Conservation (phyloP, 2,329 filamentous ascomycete genomes). For the Trichoderma koningiopsis region DNA sequence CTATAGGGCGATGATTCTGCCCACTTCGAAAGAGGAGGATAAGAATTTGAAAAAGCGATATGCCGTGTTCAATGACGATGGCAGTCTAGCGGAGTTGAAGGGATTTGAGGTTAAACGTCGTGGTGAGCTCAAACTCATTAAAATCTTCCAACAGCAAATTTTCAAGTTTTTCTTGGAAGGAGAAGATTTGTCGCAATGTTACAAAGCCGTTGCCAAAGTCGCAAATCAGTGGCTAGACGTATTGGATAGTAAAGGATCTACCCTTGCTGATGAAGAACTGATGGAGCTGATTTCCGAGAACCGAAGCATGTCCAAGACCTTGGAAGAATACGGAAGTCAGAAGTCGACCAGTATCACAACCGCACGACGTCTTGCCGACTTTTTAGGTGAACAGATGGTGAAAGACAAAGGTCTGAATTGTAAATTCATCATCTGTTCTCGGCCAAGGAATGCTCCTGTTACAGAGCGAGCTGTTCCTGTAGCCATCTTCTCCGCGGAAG, state of each 20-base stretch:
- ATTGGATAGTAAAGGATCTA: constrained; percentile 81
- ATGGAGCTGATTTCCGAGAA: constrained; percentile 99
- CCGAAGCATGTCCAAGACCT: constrained; percentile 93
- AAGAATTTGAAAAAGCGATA: constrained; percentile 99
- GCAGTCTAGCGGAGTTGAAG: constrained; percentile 91
- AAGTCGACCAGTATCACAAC: constrained; percentile 99
- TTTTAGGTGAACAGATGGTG: constrained; percentile 96
- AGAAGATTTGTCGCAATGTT: constrained; percentile 82
- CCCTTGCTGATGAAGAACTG: constrained; percentile 91
- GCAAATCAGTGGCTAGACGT: constrained; percentile 98
- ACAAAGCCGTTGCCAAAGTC: constrained; percentile 87
- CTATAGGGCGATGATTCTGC: constrained; percentile 95
- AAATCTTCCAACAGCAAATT: constrained; percentile 98
- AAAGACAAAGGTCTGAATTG: constrained; percentile 99
- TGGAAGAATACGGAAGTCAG: constrained; percentile 93
- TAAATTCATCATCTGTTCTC: constrained; percentile 97
- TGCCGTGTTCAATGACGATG: constrained; percentile 98
- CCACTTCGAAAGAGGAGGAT: constrained; percentile 97
- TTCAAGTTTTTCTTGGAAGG: constrained; percentile 99
- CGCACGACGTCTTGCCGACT: constrained; percentile 90
- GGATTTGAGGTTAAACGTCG: constrained; percentile 97
- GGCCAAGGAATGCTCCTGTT: constrained; percentile 84
- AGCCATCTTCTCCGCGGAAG: constrained; percentile 94
- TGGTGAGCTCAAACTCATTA: constrained; percentile 98
- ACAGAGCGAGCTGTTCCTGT: constrained; percentile 94